These are phyloP conservation scores for Exserohilum rostratum DNA, from an alignment of 2,329 filamentous ascomycete species.

Conservation along the genomic window DNA sequence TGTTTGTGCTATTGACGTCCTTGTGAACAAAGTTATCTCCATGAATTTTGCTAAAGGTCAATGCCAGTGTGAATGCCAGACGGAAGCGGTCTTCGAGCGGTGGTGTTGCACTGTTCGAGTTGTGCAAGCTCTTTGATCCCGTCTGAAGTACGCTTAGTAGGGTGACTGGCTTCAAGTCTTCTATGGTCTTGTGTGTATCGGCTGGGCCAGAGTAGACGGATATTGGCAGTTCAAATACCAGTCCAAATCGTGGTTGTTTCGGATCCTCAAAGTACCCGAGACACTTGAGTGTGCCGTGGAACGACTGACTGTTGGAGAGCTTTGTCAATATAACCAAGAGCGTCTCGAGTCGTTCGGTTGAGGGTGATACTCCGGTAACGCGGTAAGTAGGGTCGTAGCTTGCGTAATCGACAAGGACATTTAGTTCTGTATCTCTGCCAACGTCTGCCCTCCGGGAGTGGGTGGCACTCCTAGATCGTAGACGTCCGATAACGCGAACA, in stretches of 20 bases:
- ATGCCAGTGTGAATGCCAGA: constrained; percentile 73
- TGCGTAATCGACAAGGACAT: constrained; percentile 74
- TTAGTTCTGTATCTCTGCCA: constrained; percentile 48
- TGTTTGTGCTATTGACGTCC: constrained; percentile 69
- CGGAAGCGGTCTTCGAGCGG: constrained; percentile 77
- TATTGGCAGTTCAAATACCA: constrained; percentile 76
- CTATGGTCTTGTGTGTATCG: constrained; percentile 58
- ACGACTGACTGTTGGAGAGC: constrained; percentile 41
- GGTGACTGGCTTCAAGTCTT: constrained; percentile 51
- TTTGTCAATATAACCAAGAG: constrained; percentile 44
- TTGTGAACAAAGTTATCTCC: constrained; percentile 72
- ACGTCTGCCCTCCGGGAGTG: constrained; percentile 49
- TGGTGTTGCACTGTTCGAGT: constrained; percentile 49
- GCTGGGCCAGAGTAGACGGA: constrained; percentile 52
- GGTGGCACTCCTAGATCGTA: constrained; percentile 45
- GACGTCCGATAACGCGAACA: constrained; percentile 54
- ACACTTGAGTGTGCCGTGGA: constrained; percentile 60
- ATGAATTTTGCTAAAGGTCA: constrained; percentile 76
- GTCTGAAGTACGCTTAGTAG: constrained; percentile 57
- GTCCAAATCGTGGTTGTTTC: constrained; percentile 69
- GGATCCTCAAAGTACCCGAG: constrained; percentile 77
- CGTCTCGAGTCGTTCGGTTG: constrained; percentile 53
- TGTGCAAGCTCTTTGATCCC: constrained; percentile 52
- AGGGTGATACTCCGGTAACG: constrained; percentile 54
- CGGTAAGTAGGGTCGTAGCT: constrained; percentile 57